A percentile compares a stretch with the other conserved stretches of the same genome.
These are phyloP conservation scores for Aphanocladium album DNA, from an alignment of 2,329 filamentous ascomycete species.

Conservation along the genomic window DNA sequence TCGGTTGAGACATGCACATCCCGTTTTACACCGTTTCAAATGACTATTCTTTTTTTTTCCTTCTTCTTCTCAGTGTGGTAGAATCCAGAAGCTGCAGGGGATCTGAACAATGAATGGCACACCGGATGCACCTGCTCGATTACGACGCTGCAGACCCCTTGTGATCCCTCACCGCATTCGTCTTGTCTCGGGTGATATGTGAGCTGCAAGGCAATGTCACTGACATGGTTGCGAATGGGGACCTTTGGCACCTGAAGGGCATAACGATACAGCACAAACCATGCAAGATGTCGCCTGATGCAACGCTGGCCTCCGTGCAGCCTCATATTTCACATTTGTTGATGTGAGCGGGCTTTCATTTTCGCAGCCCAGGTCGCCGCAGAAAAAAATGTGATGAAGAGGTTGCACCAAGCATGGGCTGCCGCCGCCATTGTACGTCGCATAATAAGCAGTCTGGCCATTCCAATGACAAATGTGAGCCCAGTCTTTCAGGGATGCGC, in stretches of 20 bases:
- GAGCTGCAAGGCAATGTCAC: background rate
- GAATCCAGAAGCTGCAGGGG: background rate
- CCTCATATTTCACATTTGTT: background rate
- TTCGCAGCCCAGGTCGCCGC: background rate
- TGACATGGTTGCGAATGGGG: background rate
- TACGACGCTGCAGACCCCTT: background rate
- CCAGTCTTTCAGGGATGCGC: background rate
- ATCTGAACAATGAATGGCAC: background rate
- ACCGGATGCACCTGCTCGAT: background rate
- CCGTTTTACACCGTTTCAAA: background rate
- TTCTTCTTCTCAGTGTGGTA: too few species aligned
- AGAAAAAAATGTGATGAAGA: background rate
- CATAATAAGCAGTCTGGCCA: background rate
- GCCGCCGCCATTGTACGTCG: background rate
- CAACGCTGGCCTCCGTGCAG: background rate
- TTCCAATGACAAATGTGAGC: background rate
- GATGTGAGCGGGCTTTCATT: background rate
- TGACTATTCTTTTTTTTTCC: background rate
- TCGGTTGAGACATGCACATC: background rate
- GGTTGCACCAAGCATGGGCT: background rate
- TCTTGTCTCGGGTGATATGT: slow-evolving; percentile 1
- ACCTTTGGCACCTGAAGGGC: background rate
- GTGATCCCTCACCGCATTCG: background rate
- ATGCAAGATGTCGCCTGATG: background rate
- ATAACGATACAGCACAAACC: background rate